Base-by-base conservation (phyloP, 164 flowering plant genomes). In the Sedum album region DNA sequence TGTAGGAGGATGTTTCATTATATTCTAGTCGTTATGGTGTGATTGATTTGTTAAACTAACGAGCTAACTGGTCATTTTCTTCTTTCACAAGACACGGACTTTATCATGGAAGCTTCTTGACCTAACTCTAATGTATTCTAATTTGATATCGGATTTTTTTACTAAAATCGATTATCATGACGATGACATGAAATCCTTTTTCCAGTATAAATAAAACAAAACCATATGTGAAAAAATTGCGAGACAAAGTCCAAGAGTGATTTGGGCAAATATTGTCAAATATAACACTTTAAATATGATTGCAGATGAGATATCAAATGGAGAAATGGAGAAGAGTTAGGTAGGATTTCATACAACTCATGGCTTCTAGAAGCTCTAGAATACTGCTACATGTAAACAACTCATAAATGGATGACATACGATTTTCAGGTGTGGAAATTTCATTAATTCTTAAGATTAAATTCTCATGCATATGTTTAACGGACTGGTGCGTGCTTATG, bases 31-130 rank as follows among this genome's bases (percentile, higher is more conserved):
- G 33, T 26, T 33, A 57, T 57, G 5, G n/a, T n/a, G 31, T 28
- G 62, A 57, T 28, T 57, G 62, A 57, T 57, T 57, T 28, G 62
- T 57, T 57, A 57, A 57, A 57, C 62, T 57, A 57, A 57, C 62
- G 7, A 57, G 62, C 33, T 57, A 57, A 28, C 33, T 57, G 20
- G 62, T 23, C 17, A 57, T 13, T 26, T 26, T 57, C 62, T 57
- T 57, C 33, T 28, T 14, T 57, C 62, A 11, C 62, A 57, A 57
- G 62, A 57, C 11, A 57, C 18, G 62, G 62, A 57, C 62, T 57
- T 57, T 57, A 15, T 57, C 62, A 28, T 57, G 8, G 62, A 57
- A 57, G 62, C 62, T 57, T 57, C 62, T 9, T 44, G 48, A 44
- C 48, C 48, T 44, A 44, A 44, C 15, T 44, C 1, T 39, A 38